Percentiles rank a stretch among this genome's conserved stretches.
Evolutionary conservation across 202 grass and related monocot species (phyloP).

Genomic region (Digitaria exilis): DNA sequence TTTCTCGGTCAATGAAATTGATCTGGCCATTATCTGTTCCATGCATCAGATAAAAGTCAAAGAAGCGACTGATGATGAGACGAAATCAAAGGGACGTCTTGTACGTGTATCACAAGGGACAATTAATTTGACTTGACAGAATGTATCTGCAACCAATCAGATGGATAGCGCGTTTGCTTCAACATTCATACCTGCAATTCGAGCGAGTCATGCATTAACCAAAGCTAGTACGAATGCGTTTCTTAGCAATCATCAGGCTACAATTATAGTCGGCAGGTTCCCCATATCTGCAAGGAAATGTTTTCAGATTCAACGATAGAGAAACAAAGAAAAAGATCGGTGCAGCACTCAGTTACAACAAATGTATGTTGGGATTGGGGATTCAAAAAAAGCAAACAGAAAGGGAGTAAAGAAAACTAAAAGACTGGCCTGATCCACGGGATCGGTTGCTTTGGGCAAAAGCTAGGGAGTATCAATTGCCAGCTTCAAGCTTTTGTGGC

Average conservation of each 20-base stretch:
- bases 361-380: neutral
- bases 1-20: neutral
- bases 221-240: no score
- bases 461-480: neutral
- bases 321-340: neutral
- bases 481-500: neutral
- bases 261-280: neutral
- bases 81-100: neutral
- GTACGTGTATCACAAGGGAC: neutral
- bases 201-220: neutral
- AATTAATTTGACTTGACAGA: neutral
- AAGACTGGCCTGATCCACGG: neutral
- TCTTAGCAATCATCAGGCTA: neutral
- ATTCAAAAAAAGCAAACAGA: neutral
- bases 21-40: neutral
- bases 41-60: neutral
- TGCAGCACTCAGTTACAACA: neutral
- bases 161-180: neutral
- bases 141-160: neutral
- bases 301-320: neutral
- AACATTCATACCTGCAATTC: no score
- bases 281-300: neutral
- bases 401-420: neutral
- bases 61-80: neutral
- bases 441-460: neutral